phyloP scores from a whole-genome alignment of 2,329 filamentous ascomycete species.

The Pseudocercospora pini-densiflorae region DNA sequence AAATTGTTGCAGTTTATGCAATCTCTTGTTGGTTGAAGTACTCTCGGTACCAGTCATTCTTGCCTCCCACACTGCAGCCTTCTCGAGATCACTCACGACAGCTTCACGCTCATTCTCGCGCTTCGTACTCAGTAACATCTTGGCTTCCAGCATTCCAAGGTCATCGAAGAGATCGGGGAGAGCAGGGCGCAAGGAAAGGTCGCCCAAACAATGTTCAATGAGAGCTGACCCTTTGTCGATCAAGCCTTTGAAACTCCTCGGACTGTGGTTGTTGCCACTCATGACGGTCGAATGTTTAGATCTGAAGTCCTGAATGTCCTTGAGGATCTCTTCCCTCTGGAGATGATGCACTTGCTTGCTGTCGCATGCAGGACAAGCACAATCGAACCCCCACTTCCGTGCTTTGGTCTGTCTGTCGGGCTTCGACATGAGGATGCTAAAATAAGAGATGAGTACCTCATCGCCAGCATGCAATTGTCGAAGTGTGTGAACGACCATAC shows the following conservation, averaged over 20 bases:
- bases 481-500: conserved; percentile 29
- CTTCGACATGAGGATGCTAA: conserved; percentile 28
- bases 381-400: conserved; percentile 30
- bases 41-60: conserved; percentile 27
- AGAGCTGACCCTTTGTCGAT: conserved; percentile 14
- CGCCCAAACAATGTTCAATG: neutral
- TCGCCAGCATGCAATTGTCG: conserved; percentile 22
- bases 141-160: conserved; percentile 27
- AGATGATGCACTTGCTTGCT: neutral
- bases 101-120: conserved; percentile 18
- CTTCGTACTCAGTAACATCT: conserved; percentile 19
- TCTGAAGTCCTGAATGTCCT: conserved; percentile 21
- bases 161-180: conserved; percentile 29
- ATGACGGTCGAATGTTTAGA: conserved; percentile 14
- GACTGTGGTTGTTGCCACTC: conserved; percentile 3
- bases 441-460: conserved; percentile 32
- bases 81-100: conserved; percentile 20
- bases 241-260: conserved; percentile 19
- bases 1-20: conserved; percentile 27
- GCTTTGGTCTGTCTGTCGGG: conserved; percentile 26
- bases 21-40: conserved; percentile 23
- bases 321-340: conserved; percentile 15
- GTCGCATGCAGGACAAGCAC: conserved; percentile 28
- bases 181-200: conserved; percentile 22
- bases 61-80: conserved; percentile 25